These are phyloP conservation scores for Protomyces inundatus DNA, from an alignment of 1,139 yeast genomes.

Conservation along the genomic window DNA sequence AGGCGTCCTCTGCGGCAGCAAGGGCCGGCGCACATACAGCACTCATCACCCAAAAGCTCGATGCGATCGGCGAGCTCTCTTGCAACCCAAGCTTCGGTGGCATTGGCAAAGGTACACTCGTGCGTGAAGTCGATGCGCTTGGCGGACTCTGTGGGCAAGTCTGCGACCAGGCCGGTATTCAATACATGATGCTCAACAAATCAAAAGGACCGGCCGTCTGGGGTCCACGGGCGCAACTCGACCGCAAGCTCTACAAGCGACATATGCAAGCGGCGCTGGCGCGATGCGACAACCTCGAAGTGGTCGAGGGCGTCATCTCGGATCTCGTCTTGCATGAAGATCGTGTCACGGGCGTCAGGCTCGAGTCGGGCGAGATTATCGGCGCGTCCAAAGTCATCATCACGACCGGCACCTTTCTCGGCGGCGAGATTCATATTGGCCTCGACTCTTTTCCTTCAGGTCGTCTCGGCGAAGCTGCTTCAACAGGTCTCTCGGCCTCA, in stretches of 20 bases:
- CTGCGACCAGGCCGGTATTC: constrained; percentile 89
- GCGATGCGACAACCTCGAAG: constrained; percentile 53
- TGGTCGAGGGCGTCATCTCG: constrained; percentile 71
- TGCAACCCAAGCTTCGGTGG: constrained; percentile 99
- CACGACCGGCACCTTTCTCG: constrained; percentile 92
- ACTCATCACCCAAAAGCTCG: constrained; percentile 67
- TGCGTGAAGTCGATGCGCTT: constrained; percentile 90
- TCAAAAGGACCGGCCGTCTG: constrained; percentile 97
- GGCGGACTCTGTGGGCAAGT: constrained; percentile 85
- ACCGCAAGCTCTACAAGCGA: constrained; percentile 65
- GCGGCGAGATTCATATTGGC: constrained; percentile 94
- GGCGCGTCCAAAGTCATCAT: constrained; percentile 67
- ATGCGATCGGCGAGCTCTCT: constrained; percentile 57
- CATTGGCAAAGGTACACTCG: constrained; percentile 89
- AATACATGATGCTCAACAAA: constrained; percentile 77
- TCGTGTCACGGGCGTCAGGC: constrained; percentile 60
- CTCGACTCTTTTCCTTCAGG: constrained; percentile 77
- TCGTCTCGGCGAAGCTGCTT: constrained; percentile 85
- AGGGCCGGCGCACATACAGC: constrained; percentile 70
- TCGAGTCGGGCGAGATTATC: constrained; percentile 61
- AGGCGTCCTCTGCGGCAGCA: constrained; percentile 92
- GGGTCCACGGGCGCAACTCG: constrained; percentile 98
- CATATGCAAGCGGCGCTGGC: constrained; percentile 73
- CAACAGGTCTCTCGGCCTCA: constrained; percentile 81
- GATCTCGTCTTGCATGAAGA: constrained; percentile 60